phyloP scores from a whole-genome alignment of 129 eudicot genomes.

The Tagetes patula region DNA sequence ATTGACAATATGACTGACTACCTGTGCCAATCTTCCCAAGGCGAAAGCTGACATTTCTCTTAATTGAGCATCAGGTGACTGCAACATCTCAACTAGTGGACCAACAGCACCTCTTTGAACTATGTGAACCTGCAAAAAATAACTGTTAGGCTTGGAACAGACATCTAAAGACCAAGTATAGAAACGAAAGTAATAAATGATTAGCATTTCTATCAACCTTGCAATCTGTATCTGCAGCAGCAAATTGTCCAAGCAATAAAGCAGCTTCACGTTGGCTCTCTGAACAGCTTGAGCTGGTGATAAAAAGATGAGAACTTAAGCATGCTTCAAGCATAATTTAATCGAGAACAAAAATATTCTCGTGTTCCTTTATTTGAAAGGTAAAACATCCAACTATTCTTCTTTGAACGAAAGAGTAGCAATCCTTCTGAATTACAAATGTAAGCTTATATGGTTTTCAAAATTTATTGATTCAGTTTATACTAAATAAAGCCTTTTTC shows the following conservation, averaged over 20 bases:
- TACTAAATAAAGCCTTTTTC: not conserved
- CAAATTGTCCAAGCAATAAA: slow-evolving; percentile 67
- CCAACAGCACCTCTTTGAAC: slow-evolving; percentile 70
- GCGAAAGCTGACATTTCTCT: slow-evolving; percentile 74
- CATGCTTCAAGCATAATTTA: not conserved
- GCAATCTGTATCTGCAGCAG: slow-evolving; percentile 73
- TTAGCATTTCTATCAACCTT: slow-evolving; percentile 39
- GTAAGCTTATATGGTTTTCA: not conserved
- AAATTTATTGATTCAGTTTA: not conserved
- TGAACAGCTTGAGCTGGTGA: slow-evolving; percentile 52
- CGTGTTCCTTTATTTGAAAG: not conserved
- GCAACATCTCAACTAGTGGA: slow-evolving; percentile 62
- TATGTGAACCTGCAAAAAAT: slow-evolving; percentile 48
- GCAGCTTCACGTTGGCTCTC: slow-evolving; percentile 78
- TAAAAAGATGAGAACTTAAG: not conserved
- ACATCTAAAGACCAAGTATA: not conserved
- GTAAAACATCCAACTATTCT: slow-evolving; percentile 7
- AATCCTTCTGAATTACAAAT: not conserved
- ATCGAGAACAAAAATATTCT: not conserved
- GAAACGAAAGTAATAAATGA: not conserved
- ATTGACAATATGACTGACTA: slow-evolving; percentile 18
- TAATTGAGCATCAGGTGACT: slow-evolving; percentile 55
- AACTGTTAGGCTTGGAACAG: slow-evolving; percentile 10
- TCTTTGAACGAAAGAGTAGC: not conserved
- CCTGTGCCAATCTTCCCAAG: slow-evolving; percentile 69